Percentiles rank a stretch among this genome's conserved stretches.
Conservation (phyloP, 306 rosid genomes). For the Medicago lupulina region DNA sequence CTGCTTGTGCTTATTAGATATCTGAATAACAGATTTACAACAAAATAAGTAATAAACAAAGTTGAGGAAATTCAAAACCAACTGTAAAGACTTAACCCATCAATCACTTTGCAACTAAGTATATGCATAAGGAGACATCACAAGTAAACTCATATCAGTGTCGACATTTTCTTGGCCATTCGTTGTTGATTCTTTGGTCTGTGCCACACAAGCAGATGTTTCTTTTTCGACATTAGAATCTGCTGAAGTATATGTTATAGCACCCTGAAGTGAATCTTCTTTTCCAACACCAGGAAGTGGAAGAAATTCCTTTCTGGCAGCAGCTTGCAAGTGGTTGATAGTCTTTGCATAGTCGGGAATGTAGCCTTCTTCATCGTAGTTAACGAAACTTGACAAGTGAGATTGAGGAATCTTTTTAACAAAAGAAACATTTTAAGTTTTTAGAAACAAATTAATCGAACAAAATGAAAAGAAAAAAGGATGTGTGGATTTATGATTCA, state of each 20-base stretch:
- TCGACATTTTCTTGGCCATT: slow-evolving; percentile 49
- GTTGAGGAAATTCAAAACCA: slow-evolving; percentile 4
- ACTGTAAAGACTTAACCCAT: neutral
- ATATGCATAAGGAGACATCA: no score
- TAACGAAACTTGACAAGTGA: slow-evolving; percentile 87
- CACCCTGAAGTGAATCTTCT: no score
- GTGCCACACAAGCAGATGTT: slow-evolving; percentile 24
- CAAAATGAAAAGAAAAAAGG: no score
- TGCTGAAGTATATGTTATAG: neutral
- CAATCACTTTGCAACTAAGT: neutral
- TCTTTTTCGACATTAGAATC: slow-evolving; percentile 26
- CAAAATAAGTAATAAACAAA: neutral
- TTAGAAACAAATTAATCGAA: no score
- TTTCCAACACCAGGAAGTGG: no score
- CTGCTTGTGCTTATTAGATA: slow-evolving; percentile 61
- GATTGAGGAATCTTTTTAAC: slow-evolving; percentile 79
- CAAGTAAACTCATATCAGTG: slow-evolving; percentile 40
- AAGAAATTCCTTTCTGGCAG: no score
- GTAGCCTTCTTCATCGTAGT: slow-evolving; percentile 74
- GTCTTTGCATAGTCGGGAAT: slow-evolving; percentile 91
- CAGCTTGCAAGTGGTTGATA: slow-evolving; percentile 64
- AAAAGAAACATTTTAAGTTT: neutral
- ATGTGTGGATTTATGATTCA: no score
- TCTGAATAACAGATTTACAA: slow-evolving; percentile 48
- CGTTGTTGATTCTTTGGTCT: slow-evolving; percentile 43